Base-by-base conservation (phyloP, 352 stramenopile genomes). In the Blastocystis sp. region DNA sequence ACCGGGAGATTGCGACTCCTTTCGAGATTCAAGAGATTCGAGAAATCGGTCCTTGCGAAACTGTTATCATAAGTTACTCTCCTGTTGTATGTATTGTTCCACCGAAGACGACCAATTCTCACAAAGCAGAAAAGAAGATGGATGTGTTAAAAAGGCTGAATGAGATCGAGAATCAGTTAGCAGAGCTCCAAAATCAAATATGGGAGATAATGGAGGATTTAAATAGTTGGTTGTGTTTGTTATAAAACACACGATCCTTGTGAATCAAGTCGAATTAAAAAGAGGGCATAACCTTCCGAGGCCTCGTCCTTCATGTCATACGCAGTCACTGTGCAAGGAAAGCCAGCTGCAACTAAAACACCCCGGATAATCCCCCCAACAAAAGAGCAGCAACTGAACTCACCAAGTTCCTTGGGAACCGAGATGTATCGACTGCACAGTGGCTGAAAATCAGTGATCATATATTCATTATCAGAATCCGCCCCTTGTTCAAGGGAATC, bases 261-360 rank as follows among this genome's bases (percentile, higher is more conserved):
- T 13, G 50, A 3, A 59, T 13, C 20, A n/a, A 84, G 26, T 54
- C 73, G 73, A 41, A 84, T 66, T 26, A 84, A 26, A 68, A 55
- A 84, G 23, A 84, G 13, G 13, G 73, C 53, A 84, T 84, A 84
- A 0, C 54, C 50, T 29, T 68, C 73, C 2, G 37, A 50, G 3
- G 37, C 73, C 55, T 84, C 73, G 6, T 84, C 73, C 73, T 84
- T 84, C 50, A 84, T 84, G 45, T 84, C 73, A 26, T 84, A 84
- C 5, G 73, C 73, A 3, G 73, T 84, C 29, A 84, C 73, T 7
- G 73, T 50, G 43, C 73, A 84, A n/a, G 73, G 73, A 84, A 66
- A 84, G 50, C 73, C 73, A 20, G 73, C 73, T 5, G 50, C 45
- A 53, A 68, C 47, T 55, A 84, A 66, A n/a, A 84, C 26, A n/a